phyloP scores from a whole-genome alignment of 805 yeast species.

The Candida pseudoglaebosa region DNA sequence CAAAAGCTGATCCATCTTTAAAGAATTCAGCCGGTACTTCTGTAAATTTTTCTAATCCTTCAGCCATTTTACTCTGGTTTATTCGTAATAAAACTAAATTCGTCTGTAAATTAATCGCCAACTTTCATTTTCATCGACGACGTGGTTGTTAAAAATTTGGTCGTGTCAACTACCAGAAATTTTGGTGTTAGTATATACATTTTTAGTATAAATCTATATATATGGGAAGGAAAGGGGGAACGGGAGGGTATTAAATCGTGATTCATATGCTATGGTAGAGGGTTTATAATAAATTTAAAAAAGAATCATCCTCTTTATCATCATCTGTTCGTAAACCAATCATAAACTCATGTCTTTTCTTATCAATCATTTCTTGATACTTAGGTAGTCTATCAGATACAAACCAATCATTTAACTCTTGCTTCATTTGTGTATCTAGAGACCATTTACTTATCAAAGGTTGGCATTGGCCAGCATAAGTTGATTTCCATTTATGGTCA shows the following conservation, averaged over 20 bases:
- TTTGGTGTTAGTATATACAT: background rate
- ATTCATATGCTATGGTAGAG: background rate
- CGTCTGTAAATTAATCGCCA: too few species aligned
- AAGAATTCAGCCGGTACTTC: constrained; percentile 89
- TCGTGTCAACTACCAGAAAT: constrained; percentile 1
- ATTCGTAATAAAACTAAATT: too few species aligned
- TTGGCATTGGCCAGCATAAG: constrained; percentile 23
- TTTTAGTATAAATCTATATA: too few species aligned
- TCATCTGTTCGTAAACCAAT: constrained; percentile 19
- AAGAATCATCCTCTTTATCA: constrained; percentile 26
- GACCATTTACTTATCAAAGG: constrained; percentile 37
- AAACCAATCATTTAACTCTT: constrained; percentile 20
- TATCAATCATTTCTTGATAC: constrained; percentile 20
- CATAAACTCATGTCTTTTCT: constrained; percentile 21
- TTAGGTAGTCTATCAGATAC: constrained; percentile 13
- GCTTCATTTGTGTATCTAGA: constrained; percentile 25
- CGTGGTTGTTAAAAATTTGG: constrained; percentile 2
- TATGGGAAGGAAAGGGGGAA: too few species aligned
- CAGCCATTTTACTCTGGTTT: constrained; percentile 34
- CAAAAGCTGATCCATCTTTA: constrained; percentile 85
- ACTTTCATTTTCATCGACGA: too few species aligned
- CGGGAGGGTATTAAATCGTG: background rate
- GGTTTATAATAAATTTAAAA: constrained; percentile 21
- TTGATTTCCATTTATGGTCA: constrained; percentile 23
- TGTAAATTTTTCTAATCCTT: constrained; percentile 68